A percentile compares a stretch with the other conserved stretches of the same genome.
These are phyloP conservation scores for Cladobotryum protrusum DNA, from an alignment of 2,329 filamentous ascomycete genomes.

Conservation along the genomic window DNA sequence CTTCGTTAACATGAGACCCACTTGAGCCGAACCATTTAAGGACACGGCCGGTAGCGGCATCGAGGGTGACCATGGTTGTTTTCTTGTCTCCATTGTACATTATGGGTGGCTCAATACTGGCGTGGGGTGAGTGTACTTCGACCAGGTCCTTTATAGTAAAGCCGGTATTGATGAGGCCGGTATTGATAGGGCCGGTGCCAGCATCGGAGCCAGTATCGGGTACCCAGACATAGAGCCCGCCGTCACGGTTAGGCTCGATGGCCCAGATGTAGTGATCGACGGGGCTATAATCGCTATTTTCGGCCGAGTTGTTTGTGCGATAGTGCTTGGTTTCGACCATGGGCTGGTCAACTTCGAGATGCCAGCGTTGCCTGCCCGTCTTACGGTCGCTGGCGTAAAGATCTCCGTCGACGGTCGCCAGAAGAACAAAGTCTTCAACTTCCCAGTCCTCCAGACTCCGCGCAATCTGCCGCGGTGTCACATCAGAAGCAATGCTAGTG, in stretches of 20 bases:
- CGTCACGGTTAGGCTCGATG: conserved; percentile 84
- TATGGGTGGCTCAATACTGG: conserved; percentile 66
- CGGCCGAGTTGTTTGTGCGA: conserved; percentile 57
- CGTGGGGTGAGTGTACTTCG: conserved; percentile 74
- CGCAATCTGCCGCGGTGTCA: conserved; percentile 84
- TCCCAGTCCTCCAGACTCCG: conserved; percentile 98
- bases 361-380: conserved; percentile 80
- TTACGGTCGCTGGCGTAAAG: conserved; percentile 86
- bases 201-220: conserved; percentile 48
- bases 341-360: conserved; percentile 73
- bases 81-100: conserved; percentile 90
- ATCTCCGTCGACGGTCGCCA: conserved; percentile 99
- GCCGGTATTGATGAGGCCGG: conserved; percentile 58
- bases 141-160: conserved; percentile 81
- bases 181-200: neutral
- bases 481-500: conserved; percentile 56
- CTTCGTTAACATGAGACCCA: conserved; percentile 60
- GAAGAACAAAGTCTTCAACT: conserved; percentile 99
- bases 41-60: conserved; percentile 77
- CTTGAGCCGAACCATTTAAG: conserved; percentile 77
- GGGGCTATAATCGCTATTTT: conserved; percentile 53
- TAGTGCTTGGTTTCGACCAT: conserved; percentile 89
- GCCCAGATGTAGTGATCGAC: conserved; percentile 92
- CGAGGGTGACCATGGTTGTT: conserved; percentile 81
- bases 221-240: conserved; percentile 79